These are phyloP conservation scores for Aspergillus proliferans DNA, from an alignment of 2,329 filamentous ascomycete genomes.

Conservation along the genomic window DNA sequence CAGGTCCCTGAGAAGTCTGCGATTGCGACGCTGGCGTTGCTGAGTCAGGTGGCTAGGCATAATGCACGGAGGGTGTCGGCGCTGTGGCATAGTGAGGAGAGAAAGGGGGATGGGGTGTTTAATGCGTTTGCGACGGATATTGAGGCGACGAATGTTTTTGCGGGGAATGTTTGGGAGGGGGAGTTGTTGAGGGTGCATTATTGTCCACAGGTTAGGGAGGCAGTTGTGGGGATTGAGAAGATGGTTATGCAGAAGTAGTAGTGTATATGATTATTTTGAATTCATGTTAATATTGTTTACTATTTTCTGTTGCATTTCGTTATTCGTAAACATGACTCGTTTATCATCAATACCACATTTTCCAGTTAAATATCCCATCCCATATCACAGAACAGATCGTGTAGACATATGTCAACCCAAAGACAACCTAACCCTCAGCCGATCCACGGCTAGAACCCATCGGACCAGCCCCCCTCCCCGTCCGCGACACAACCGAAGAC, in stretches of 20 bases:
- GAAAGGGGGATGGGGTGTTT: constrained; percentile 82
- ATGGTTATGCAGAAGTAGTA: constrained; percentile 35
- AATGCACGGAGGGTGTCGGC: constrained; percentile 75
- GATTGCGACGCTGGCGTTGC: constrained; percentile 69
- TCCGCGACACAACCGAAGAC: not conserved
- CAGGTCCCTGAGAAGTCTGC: constrained; percentile 88
- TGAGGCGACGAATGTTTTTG: constrained; percentile 85
- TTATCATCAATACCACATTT: no score
- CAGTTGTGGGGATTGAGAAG: constrained; percentile 64
- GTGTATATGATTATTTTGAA: not conserved
- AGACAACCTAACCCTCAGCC: no score
- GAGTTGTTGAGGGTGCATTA: constrained; percentile 81
- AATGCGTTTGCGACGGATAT: constrained; percentile 66
- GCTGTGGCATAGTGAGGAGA: constrained; percentile 93
- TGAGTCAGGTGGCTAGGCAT: constrained; percentile 71
- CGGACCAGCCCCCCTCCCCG: no score
- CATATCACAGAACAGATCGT: no score
- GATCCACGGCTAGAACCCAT: no score
- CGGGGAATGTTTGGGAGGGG: constrained; percentile 86
- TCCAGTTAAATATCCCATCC: no score
- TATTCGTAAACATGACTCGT: not conserved
- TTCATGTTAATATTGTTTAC: not conserved
- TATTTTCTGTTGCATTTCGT: not conserved
- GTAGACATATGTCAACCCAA: no score
- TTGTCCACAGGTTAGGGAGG: constrained; percentile 77